phyloP scores from a whole-genome alignment of 352 stramenopile genomes.

The Phytophthora tubulina region DNA sequence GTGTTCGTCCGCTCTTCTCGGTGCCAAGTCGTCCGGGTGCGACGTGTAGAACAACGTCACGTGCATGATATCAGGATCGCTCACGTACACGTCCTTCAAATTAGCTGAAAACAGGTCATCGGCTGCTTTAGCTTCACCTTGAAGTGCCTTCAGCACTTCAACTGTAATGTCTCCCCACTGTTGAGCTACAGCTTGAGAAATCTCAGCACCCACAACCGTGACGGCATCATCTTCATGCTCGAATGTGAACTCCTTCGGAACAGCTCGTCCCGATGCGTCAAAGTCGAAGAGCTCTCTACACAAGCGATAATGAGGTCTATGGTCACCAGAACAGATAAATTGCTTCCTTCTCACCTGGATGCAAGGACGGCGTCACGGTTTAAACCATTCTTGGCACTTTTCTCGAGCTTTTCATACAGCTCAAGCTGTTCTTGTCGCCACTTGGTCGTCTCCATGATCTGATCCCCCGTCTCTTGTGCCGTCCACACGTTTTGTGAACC shows the following conservation, averaged over 20 bases:
- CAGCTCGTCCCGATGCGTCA: constrained; percentile 35
- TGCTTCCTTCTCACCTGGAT: constrained; percentile 30
- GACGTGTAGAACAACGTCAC: constrained; percentile 80
- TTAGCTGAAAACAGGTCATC: neutral
- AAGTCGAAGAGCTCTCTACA: constrained; percentile 42
- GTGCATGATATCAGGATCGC: constrained; percentile 69
- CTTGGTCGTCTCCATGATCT: constrained; percentile 29
- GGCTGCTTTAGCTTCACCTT: neutral
- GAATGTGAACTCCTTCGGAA: constrained; percentile 52
- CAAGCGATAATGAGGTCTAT: neutral
- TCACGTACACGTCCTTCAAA: constrained; percentile 56
- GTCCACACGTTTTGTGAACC: constrained; percentile 13
- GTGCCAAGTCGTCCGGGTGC: constrained; percentile 60
- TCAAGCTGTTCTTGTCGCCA: constrained; percentile 37
- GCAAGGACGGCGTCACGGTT: constrained; percentile 37
- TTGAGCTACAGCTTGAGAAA: constrained; percentile 40
- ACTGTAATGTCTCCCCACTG: constrained; percentile 39
- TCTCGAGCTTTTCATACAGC: constrained; percentile 46
- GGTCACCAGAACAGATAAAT: neutral
- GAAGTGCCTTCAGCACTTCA: constrained; percentile 44
- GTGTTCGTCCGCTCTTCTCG: constrained; percentile 13
- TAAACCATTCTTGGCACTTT: constrained; percentile 39
- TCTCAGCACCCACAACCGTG: constrained; percentile 51
- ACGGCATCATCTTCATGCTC: constrained; percentile 48
- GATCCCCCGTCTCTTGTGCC: constrained; percentile 26